These are phyloP conservation scores for Albugo candida DNA, from an alignment of 352 stramenopile species.

Conservation along the genomic window DNA sequence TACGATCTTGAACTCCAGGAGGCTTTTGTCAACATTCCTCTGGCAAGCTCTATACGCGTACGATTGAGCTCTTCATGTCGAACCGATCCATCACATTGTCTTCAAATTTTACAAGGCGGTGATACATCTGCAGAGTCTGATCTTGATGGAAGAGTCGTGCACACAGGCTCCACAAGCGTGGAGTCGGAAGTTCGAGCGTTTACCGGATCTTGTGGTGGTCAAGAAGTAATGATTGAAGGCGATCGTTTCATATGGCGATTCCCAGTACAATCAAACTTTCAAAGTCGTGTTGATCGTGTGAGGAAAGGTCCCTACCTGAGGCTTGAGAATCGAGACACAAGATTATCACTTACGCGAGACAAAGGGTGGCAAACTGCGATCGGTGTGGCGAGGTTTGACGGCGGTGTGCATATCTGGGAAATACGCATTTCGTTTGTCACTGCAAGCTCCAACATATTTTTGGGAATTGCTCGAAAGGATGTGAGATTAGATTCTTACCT, in stretches of 20 bases:
- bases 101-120: conserved; percentile 71
- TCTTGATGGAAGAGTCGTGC: neutral
- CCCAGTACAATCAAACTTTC: conserved; percentile 75
- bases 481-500: conserved; percentile 78
- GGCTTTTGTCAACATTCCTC: conserved; percentile 50
- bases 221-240: conserved; percentile 73
- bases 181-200: conserved; percentile 75
- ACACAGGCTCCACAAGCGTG: conserved; percentile 13
- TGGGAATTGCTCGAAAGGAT: conserved; percentile 67
- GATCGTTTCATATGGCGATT: conserved; percentile 79
- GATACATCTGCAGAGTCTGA: conserved; percentile 4
- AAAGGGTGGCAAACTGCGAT: conserved; percentile 81
- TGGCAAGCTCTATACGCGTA: conserved; percentile 69
- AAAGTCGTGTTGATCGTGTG: conserved; percentile 69
- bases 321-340: conserved; percentile 71
- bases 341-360: conserved; percentile 61
- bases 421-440: conserved; percentile 73
- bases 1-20: conserved; percentile 73
- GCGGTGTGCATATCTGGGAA: conserved; percentile 76
- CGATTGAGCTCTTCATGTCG: conserved; percentile 56
- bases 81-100: conserved; percentile 68
- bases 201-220: conserved; percentile 52
- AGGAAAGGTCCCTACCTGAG: conserved; percentile 78
- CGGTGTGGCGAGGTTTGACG: conserved; percentile 71
- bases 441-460: conserved; percentile 80